Conservation (phyloP, 805 yeast species). For the Metschnikowia proteae region DNA sequence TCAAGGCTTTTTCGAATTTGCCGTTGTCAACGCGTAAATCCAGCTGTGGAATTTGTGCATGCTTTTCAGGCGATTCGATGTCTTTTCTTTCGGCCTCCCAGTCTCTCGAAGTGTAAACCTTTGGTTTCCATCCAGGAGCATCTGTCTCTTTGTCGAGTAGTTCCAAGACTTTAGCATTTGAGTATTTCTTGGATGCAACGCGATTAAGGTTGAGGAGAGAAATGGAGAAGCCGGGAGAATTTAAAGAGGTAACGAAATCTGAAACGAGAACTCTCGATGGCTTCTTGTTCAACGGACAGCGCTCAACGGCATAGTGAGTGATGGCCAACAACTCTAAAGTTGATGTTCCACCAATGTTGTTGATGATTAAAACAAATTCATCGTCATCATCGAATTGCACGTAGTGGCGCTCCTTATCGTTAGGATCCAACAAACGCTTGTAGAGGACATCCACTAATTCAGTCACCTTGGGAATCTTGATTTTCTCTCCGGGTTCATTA, state of each 20-base stretch:
- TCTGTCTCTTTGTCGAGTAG: conserved; percentile 68
- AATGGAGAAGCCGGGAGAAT: conserved; percentile 88
- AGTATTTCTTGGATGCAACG: conserved; percentile 15
- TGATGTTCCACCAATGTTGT: conserved; percentile 89
- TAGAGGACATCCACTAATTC: conserved; percentile 55
- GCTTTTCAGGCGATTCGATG: conserved; percentile 25
- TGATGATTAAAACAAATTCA: conserved; percentile 66
- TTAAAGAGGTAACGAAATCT: conserved; percentile 82
- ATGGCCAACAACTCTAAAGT: conserved; percentile 73
- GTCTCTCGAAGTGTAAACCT: conserved; percentile 26
- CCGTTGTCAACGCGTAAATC: conserved; percentile 27
- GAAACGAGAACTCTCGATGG: conserved; percentile 75
- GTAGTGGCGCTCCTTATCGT: conserved; percentile 76
- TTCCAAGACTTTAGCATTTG: conserved; percentile 33
- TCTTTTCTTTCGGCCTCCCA: conserved; percentile 29
- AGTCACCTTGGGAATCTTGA: conserved; percentile 69
- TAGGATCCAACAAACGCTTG: conserved; percentile 54
- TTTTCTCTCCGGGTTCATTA: conserved; percentile 83
- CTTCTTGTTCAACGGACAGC: conserved; percentile 49
- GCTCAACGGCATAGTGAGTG: conserved; percentile 52
- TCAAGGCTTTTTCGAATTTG: conserved; percentile 51
- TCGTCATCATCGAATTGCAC: conserved; percentile 65
- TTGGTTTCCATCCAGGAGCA: conserved; percentile 79
- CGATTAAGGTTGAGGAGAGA: conserved; percentile 70
- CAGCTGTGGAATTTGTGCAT: conserved; percentile 24